Evolutionary conservation across 768 basidiomycete species (phyloP), one percentile per base, ranked within the genome.

Genomic region (Boletus vermiculosoides): DNA sequence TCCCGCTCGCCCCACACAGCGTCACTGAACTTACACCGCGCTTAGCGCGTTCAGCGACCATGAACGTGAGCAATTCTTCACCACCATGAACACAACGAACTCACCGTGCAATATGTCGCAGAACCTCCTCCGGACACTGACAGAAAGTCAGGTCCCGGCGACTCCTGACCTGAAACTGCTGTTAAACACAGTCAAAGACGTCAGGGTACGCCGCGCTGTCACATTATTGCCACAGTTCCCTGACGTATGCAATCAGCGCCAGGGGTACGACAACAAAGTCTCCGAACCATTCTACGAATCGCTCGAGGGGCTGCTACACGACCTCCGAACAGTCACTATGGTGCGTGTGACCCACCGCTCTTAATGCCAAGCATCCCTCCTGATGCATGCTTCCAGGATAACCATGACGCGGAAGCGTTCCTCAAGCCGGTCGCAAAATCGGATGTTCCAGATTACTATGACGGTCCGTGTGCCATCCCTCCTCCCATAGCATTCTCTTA

Each of bases 201-300:
- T 82, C 67, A 85, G 93, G 76, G 94, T 95, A 74, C 73, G 92
- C 82, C 51, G 2, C 57, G 20, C 57, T 57, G 52, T 50, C 68
- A 55, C 58, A 48, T 48, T 60, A 52, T 59, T 42, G 25, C 61
- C 56, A 1, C 45, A 8, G 8, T 10, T 18, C 3, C 15, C 57
- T 68, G 71, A 75, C 71, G 10, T 67, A 37, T 42, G 0, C n/a
- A 8, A 74, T 5, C 64, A 82, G 78, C 63, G 75, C 54, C 74
- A 77, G 66, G 70, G 71, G 46, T 76, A 83, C 60, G 90, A 92
- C 68, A 70, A 76, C 39, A 92, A 92, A 71, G 79, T 87, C 20
- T 81, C 87, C 16, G 94, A 97, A 67, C 85, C 89, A 16, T 99
- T 98, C 78, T 94, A 92, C 63, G 96, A 98, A 60, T 91, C 92